phyloP scores from a whole-genome alignment of 495 filamentous ascomycete species.

The Chaetomium tenue region DNA sequence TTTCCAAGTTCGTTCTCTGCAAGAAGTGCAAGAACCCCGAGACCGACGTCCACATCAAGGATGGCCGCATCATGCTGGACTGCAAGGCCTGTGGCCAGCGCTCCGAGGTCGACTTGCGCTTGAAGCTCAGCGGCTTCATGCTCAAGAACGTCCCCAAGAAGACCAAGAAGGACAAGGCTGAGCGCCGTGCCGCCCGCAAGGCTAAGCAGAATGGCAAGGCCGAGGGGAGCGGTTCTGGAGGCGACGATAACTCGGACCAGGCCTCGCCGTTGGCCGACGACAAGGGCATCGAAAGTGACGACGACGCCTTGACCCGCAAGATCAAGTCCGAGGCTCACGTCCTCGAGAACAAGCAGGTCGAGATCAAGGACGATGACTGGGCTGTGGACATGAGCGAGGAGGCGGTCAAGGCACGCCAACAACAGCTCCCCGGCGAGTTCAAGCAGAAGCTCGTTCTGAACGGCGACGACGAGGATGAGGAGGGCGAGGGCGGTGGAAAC shows the following conservation, averaged over 20 bases:
- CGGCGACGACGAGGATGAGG: slow-evolving; percentile 79
- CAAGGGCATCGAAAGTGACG: slow-evolving; percentile 73
- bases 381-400: slow-evolving; percentile 91
- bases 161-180: slow-evolving; percentile 93
- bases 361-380: slow-evolving; percentile 85
- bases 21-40: slow-evolving; percentile 99
- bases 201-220: slow-evolving; percentile 77
- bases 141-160: slow-evolving; percentile 88
- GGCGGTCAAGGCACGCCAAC: slow-evolving; percentile 89
- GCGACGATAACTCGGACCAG: slow-evolving; percentile 66
- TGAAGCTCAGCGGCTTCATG: slow-evolving; percentile 97
- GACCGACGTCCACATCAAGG: slow-evolving; percentile 91
- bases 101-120: slow-evolving; percentile 82
- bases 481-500: slow-evolving; percentile 71
- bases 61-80: slow-evolving; percentile 84
- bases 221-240: slow-evolving; percentile 56
- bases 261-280: slow-evolving; percentile 64
- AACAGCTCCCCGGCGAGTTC: slow-evolving; percentile 84
- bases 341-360: slow-evolving; percentile 56
- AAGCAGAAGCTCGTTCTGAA: slow-evolving; percentile 85
- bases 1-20: slow-evolving; percentile 96
- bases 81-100: slow-evolving; percentile 98
- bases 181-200: slow-evolving; percentile 79
- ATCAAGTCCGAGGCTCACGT: slow-evolving; percentile 80
- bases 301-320: slow-evolving; percentile 87